Evolutionary conservation across 2,329 filamentous ascomycete species (phyloP).

Genomic region (Trichoderma afroharzianum): DNA sequence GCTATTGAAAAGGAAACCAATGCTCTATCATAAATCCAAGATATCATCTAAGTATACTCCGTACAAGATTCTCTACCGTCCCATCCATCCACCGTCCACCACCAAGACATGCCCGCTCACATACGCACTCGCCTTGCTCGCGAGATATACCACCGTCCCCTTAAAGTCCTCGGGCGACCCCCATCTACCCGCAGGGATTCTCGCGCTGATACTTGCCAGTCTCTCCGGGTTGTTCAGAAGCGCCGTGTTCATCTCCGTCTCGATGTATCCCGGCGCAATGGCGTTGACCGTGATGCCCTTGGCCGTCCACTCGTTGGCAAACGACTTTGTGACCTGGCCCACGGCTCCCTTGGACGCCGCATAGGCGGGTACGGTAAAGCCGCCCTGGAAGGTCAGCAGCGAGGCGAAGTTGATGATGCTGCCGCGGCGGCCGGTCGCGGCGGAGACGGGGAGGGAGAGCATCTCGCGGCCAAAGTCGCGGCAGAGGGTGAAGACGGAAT

Average conservation of each 20-base stretch:
- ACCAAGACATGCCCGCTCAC: slow-evolving; percentile 78
- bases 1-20: not conserved
- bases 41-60: not conserved
- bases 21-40: not conserved
- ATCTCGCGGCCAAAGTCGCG: slow-evolving; percentile 78
- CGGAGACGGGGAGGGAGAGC: slow-evolving; percentile 52
- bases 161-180: slow-evolving; percentile 84
- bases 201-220: slow-evolving; percentile 67
- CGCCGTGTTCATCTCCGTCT: slow-evolving; percentile 90
- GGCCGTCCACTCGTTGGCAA: slow-evolving; percentile 83
- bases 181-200: slow-evolving; percentile 84
- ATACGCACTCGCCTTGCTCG: slow-evolving; percentile 72
- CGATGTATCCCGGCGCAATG: slow-evolving; percentile 86
- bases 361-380: slow-evolving; percentile 84
- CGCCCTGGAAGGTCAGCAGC: slow-evolving; percentile 80
- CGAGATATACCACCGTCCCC: slow-evolving; percentile 73
- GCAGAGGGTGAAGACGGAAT: slow-evolving; percentile 72
- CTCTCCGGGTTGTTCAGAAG: slow-evolving; percentile 69
- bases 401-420: slow-evolving; percentile 82
- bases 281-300: slow-evolving; percentile 81
- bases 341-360: slow-evolving; percentile 83
- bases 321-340: slow-evolving; percentile 76
- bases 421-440: slow-evolving; percentile 55
- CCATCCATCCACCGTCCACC: slow-evolving; percentile 94
- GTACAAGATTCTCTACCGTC: slow-evolving; percentile 50